phyloP scores from a whole-genome alignment of 352 stramenopile genomes.

The Phytophthora capsici region DNA sequence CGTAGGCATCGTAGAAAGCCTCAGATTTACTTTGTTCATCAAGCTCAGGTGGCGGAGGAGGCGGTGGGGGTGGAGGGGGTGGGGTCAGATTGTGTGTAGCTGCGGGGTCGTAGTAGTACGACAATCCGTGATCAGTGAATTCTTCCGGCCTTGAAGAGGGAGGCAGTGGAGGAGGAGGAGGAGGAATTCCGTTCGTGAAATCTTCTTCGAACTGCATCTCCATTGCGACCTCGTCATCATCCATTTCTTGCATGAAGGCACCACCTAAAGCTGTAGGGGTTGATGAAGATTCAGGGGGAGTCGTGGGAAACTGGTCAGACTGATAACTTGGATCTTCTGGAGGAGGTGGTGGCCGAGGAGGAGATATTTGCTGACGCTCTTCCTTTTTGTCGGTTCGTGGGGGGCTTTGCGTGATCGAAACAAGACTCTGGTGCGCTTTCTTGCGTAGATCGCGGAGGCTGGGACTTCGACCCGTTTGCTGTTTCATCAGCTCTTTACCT shows the following conservation, averaged over 20 bases:
- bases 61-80: constrained; percentile 20
- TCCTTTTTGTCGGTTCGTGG: constrained; percentile 3
- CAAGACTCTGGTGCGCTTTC: constrained; percentile 33
- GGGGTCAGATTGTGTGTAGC: constrained; percentile 20
- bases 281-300: constrained; percentile 7
- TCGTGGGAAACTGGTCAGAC: constrained; percentile 12
- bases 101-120: constrained; percentile 60
- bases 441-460: constrained; percentile 31
- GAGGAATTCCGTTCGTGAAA: constrained; percentile 17
- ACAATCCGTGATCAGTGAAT: constrained; percentile 61
- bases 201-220: constrained; percentile 33
- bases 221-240: constrained; percentile 51
- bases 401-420: constrained; percentile 22
- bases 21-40: constrained; percentile 35
- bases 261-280: constrained; percentile 31
- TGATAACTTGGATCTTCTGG: constrained; percentile 6
- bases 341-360: constrained; percentile 16
- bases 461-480: constrained; percentile 25
- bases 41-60: constrained; percentile 31
- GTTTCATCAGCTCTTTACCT: constrained; percentile 58
- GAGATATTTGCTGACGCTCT: constrained; percentile 11
- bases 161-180: constrained; percentile 23
- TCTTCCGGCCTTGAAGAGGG: constrained; percentile 25
- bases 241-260: constrained; percentile 75
- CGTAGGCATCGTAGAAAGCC: constrained; percentile 24